phyloP scores from a whole-genome alignment of 2,329 filamentous ascomycete species.

The Pseudogymnoascus verrucosus region DNA sequence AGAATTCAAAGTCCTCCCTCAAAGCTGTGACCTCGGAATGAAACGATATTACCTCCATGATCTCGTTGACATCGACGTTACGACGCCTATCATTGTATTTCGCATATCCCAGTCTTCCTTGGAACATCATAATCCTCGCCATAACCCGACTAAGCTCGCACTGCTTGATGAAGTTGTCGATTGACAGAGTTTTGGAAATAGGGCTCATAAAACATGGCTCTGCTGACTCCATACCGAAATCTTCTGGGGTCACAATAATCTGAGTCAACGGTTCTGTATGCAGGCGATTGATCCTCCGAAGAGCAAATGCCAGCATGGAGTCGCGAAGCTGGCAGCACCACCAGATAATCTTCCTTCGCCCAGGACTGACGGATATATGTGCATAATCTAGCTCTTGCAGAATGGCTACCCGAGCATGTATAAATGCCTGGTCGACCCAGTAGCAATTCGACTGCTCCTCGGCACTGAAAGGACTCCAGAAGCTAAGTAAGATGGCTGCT shows the following conservation, averaged over 20 bases:
- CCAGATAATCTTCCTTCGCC: slow-evolving; percentile 9
- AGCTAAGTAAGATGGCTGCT: slow-evolving; percentile 10
- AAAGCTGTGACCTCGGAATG: neutral
- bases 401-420: neutral
- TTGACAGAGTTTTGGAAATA: neutral
- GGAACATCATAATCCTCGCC: slow-evolving; percentile 10
- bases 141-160: slow-evolving; percentile 10
- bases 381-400: slow-evolving; percentile 3
- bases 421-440: slow-evolving; percentile 11
- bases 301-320: slow-evolving; percentile 7
- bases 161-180: slow-evolving; percentile 9
- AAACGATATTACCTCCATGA: slow-evolving; percentile 9
- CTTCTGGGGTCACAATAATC: neutral
- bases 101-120: neutral
- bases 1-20: slow-evolving; percentile 1
- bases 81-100: neutral
- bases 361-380: neutral
- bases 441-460: slow-evolving; percentile 10
- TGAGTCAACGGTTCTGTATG: neutral
- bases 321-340: slow-evolving; percentile 10
- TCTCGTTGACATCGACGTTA: slow-evolving; percentile 1
- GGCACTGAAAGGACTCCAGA: slow-evolving; percentile 9
- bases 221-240: slow-evolving; percentile 5
- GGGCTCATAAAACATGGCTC: slow-evolving; percentile 6
- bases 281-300: slow-evolving; percentile 6